Conservation (phyloP, 176 grass and related monocot genomes). For the Tillandsia leiboldiana region DNA sequence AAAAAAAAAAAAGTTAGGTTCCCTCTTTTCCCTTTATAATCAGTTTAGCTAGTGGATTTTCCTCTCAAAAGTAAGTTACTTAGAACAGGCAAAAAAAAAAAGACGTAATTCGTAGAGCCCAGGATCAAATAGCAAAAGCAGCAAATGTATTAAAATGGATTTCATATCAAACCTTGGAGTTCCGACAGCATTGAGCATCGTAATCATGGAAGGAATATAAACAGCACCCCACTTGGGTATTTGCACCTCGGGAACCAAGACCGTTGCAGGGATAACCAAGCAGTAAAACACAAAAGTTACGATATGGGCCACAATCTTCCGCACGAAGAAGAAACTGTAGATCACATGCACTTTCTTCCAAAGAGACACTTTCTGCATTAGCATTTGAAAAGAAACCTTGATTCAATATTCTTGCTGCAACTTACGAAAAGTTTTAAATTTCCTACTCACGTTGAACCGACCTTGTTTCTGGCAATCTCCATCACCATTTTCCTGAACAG, state of each 20-base stretch:
- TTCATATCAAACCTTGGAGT: conserved; percentile 44
- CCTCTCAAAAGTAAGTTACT: neutral
- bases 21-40: neutral
- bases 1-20: neutral
- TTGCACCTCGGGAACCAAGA: conserved; percentile 64
- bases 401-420: neutral
- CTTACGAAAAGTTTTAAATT: neutral
- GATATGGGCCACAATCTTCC: conserved; percentile 67
- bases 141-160: neutral
- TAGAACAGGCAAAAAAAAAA: neutral
- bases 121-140: neutral
- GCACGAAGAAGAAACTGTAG: conserved; percentile 73
- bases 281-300: conserved; percentile 81
- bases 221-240: conserved; percentile 69
- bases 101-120: neutral
- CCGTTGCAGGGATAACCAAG: conserved; percentile 53
- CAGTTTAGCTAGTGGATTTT: neutral
- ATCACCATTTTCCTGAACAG: conserved; percentile 71
- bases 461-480: conserved; percentile 74
- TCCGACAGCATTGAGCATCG: conserved; percentile 53
- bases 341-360: conserved; percentile 74
- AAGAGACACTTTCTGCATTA: conserved; percentile 54
- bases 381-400: neutral
- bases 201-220: conserved; percentile 61
- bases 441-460: conserved; percentile 5